Evolutionary conservation across 2,329 filamentous ascomycete genomes (phyloP).

Genomic region (Tolypocladium album): DNA sequence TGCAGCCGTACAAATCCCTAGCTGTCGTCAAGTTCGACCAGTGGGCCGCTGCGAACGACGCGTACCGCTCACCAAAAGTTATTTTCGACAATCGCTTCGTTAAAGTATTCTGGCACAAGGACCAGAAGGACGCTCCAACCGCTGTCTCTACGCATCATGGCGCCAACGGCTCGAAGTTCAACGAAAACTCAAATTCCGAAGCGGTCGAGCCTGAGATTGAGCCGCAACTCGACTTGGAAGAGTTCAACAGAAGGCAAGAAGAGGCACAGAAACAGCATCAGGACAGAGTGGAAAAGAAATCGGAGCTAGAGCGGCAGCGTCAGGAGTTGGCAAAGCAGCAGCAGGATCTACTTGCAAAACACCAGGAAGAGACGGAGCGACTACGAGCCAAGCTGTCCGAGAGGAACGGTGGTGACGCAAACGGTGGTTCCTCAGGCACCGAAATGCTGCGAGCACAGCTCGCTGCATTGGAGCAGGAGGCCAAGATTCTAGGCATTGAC

Average conservation of each 20-base stretch:
- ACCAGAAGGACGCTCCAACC: slow-evolving; percentile 27
- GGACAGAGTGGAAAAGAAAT: slow-evolving; percentile 50
- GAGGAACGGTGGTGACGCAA: slow-evolving; percentile 16
- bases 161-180: slow-evolving; percentile 13
- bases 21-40: slow-evolving; percentile 60
- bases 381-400: slow-evolving; percentile 42
- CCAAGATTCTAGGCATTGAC: slow-evolving; percentile 57
- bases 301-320: slow-evolving; percentile 51
- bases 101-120: slow-evolving; percentile 69
- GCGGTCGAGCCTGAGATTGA: slow-evolving; percentile 17
- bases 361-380: slow-evolving; percentile 56
- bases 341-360: slow-evolving; percentile 48
- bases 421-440: slow-evolving; percentile 35
- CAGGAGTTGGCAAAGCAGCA: slow-evolving; percentile 56
- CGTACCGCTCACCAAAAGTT: slow-evolving; percentile 66
- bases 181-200: slow-evolving; percentile 8
- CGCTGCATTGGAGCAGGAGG: slow-evolving; percentile 63
- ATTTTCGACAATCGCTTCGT: slow-evolving; percentile 82
- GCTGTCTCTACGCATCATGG: slow-evolving; percentile 13
- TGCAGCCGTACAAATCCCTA: slow-evolving; percentile 56
- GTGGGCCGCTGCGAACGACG: slow-evolving; percentile 56
- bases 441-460: slow-evolving; percentile 60
- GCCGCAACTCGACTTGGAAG: slow-evolving; percentile 56
- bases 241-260: slow-evolving; percentile 56
- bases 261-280: slow-evolving; percentile 62